Evolutionary conservation across 225 moss, liverwort and hornwort species (phyloP).

Genomic region (Takakia lepidozioides): DNA sequence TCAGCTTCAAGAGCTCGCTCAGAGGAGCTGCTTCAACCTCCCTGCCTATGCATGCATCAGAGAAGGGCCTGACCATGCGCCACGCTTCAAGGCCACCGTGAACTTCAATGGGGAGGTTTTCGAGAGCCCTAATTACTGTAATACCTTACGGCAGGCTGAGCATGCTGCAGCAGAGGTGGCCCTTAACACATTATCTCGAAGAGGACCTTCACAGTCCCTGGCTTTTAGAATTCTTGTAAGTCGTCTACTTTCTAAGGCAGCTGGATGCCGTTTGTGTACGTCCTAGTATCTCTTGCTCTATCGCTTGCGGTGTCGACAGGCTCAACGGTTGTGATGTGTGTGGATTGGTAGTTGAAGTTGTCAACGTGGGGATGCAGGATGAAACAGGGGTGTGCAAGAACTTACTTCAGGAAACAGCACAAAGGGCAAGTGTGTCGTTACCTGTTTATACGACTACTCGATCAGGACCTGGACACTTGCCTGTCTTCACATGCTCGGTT

Average conservation of each 20-base stretch:
- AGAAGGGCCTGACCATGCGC: slow-evolving; percentile 99
- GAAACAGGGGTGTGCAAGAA: slow-evolving; percentile 99
- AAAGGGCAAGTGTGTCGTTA: slow-evolving; percentile 92
- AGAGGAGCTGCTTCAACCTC: slow-evolving; percentile 99
- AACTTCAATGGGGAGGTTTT: slow-evolving; percentile 99
- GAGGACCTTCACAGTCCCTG: slow-evolving; percentile 93
- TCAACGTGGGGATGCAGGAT: slow-evolving; percentile 58
- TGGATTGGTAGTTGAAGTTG: background rate
- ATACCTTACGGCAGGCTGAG: slow-evolving; percentile 96
- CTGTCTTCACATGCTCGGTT: slow-evolving; percentile 94
- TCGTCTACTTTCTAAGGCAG: background rate
- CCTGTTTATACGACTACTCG: slow-evolving; percentile 86
- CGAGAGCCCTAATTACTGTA: slow-evolving; percentile 99
- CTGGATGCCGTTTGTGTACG: background rate
- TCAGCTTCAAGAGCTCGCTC: slow-evolving; percentile 99
- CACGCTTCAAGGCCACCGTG: slow-evolving; percentile 99
- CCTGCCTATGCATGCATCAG: slow-evolving; percentile 99
- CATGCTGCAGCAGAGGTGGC: slow-evolving; percentile 99
- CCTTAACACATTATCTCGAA: slow-evolving; percentile 83
- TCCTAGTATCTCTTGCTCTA: background rate
- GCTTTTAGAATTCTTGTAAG: slow-evolving; percentile 94
- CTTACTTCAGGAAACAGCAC: slow-evolving; percentile 93
- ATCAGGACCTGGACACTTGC: slow-evolving; percentile 97
- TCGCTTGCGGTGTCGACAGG: background rate
- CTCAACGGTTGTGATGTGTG: background rate